Evolutionary conservation across 371 early-diverging fungal genomes (phyloP).

Genomic region (Mucor mucedo): DNA sequence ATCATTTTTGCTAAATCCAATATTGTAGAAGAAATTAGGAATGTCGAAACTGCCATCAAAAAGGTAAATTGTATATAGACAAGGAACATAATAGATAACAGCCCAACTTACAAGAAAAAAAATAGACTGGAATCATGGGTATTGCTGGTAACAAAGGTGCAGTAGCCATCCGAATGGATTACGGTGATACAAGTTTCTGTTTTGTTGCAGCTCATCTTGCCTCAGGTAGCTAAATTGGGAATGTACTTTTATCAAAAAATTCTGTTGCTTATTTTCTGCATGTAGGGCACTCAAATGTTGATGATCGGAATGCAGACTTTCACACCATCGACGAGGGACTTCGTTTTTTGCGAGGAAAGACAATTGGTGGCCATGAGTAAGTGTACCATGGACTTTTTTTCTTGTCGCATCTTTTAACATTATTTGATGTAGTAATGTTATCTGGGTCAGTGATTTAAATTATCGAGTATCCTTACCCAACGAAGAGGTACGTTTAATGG

Average conservation of each 20-base stretch:
- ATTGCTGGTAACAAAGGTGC: constrained; percentile 92
- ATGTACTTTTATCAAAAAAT: neutral
- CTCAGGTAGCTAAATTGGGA: constrained; percentile 62
- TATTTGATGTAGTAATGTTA: constrained; percentile 58
- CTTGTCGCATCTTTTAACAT: neutral
- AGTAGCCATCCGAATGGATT: constrained; percentile 85
- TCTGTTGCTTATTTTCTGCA: constrained; percentile 8
- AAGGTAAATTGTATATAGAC: constrained; percentile 55
- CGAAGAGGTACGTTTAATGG: constrained; percentile 58
- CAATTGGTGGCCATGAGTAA: constrained; percentile 78
- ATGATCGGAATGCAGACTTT: constrained; percentile 89
- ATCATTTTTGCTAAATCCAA: constrained; percentile 79
- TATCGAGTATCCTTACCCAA: constrained; percentile 80
- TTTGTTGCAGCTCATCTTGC: constrained; percentile 94
- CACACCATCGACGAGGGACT: constrained; percentile 78
- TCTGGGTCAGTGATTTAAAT: constrained; percentile 93
- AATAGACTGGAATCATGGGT: constrained; percentile 78
- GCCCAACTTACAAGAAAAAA: neutral
- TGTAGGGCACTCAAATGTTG: constrained; percentile 66
- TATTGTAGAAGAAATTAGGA: constrained; percentile 74
- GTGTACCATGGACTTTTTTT: constrained; percentile 14
- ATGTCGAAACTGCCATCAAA: constrained; percentile 78
- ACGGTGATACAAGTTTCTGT: constrained; percentile 85
- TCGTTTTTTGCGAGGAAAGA: constrained; percentile 70
- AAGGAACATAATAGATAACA: constrained; percentile 1